Conservation (phyloP, 306 rosid genomes). For the Cercis canadensis region DNA sequence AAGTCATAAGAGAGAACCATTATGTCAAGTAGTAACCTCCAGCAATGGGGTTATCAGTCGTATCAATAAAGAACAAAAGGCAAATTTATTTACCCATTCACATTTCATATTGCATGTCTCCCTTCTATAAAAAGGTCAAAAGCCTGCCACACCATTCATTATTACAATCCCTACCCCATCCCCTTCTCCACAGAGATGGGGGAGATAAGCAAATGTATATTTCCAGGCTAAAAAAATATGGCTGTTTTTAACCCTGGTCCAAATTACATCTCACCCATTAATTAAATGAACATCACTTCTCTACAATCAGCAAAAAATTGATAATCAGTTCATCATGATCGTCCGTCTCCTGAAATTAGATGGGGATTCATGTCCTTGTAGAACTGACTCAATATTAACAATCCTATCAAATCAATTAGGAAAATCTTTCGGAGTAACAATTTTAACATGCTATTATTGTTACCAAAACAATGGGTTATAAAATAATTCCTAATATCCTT, state of each 20-base stretch:
- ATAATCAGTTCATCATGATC: neutral
- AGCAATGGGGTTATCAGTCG: no score
- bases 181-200: neutral
- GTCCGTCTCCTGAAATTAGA: conserved; percentile 1
- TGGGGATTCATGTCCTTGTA: no score
- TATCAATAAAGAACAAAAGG: neutral
- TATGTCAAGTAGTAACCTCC: no score
- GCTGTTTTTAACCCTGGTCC: no score
- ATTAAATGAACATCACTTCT: neutral
- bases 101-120: conserved; percentile 12
- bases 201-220: conserved; percentile 16
- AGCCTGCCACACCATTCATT: neutral
- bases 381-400: no score
- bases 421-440: neutral
- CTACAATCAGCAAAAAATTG: neutral
- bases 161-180: neutral
- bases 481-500: no score
- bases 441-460: neutral
- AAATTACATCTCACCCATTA: no score
- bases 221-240: no score
- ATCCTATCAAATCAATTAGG: neutral
- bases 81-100: conserved; percentile 4
- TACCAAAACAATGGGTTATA: no score
- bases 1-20: no score
- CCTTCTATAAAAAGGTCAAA: neutral